Percentiles rank a stretch among this genome's conserved stretches.
These are phyloP conservation scores for Cinnamomum chago DNA, from an alignment of 164 flowering plant species.

Conservation along the genomic window DNA sequence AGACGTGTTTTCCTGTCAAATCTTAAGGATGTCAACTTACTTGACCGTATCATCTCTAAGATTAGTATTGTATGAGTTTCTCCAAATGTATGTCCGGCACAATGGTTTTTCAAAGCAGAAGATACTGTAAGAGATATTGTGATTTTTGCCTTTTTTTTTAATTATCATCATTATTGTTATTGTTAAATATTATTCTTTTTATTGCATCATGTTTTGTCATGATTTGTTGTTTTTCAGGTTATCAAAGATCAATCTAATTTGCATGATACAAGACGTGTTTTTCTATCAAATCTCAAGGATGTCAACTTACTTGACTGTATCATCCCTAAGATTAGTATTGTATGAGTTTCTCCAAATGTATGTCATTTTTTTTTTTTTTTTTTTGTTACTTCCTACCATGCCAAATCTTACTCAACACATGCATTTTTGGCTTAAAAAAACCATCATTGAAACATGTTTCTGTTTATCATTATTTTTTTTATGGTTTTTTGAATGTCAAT, in stretches of 20 bases:
- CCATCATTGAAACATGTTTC: background rate
- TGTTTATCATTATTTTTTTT: too few species aligned
- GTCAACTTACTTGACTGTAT: slow-evolving; percentile 63
- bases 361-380: background rate
- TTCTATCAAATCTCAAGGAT: slow-evolving; percentile 48
- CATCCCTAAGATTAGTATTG: slow-evolving; percentile 40
- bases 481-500: background rate
- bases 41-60: slow-evolving; percentile 54
- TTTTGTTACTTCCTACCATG: background rate
- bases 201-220: background rate
- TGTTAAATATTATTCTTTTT: background rate
- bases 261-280: slow-evolving; percentile 45
- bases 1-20: slow-evolving; percentile 63
- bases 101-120: slow-evolving; percentile 49
- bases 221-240: slow-evolving; percentile 26
- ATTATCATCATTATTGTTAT: background rate
- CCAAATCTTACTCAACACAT: background rate
- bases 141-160: background rate
- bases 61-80: slow-evolving; percentile 32
- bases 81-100: slow-evolving; percentile 40
- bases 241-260: slow-evolving; percentile 9
- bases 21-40: slow-evolving; percentile 49
- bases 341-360: slow-evolving; percentile 33
- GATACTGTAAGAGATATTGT: background rate
- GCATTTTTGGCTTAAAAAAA: background rate